Percentiles rank a stretch among this genome's conserved stretches.
phyloP scores from a whole-genome alignment of 1,139 yeast genomes.

The Sugiyamaella novakii region DNA sequence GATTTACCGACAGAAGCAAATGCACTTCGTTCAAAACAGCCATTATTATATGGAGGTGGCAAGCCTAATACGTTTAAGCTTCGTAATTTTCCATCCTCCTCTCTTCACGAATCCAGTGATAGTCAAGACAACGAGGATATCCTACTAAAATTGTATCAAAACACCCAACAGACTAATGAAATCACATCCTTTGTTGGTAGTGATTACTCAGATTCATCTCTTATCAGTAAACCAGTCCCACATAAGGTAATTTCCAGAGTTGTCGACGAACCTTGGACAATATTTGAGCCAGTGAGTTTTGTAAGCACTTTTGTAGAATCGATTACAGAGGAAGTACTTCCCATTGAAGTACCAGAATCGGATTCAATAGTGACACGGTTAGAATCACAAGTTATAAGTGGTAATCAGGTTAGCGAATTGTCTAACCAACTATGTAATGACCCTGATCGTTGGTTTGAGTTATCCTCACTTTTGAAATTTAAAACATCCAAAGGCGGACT shows the following conservation, averaged over 20 bases:
- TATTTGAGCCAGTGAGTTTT: slow-evolving; percentile 2
- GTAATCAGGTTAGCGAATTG: neutral
- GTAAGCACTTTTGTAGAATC: neutral
- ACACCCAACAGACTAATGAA: slow-evolving; percentile 1
- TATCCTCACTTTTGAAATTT: slow-evolving; percentile 3
- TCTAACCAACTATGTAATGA: neutral
- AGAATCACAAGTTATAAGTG: slow-evolving; percentile 2
- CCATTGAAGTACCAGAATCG: neutral
- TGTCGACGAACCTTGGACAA: slow-evolving; percentile 3
- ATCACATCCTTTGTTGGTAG: neutral
- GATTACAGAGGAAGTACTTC: neutral
- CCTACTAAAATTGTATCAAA: neutral
- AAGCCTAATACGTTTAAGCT: neutral
- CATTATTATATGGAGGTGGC: slow-evolving; percentile 4
- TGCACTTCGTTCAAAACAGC: too few relatives aligned
- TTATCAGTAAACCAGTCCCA: neutral
- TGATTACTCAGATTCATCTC: neutral
- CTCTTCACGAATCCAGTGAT: slow-evolving; percentile 1
- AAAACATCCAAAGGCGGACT: too few relatives aligned
- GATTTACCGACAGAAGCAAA: too few relatives aligned
- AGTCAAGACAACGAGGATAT: slow-evolving; percentile 10
- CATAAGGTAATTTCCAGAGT: neutral
- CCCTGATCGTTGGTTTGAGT: slow-evolving; percentile 4
- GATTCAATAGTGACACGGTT: neutral
- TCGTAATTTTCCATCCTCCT: slow-evolving; percentile 5